These are phyloP conservation scores for Hura crepitans DNA, from an alignment of 441 rosid species.

Conservation along the genomic window DNA sequence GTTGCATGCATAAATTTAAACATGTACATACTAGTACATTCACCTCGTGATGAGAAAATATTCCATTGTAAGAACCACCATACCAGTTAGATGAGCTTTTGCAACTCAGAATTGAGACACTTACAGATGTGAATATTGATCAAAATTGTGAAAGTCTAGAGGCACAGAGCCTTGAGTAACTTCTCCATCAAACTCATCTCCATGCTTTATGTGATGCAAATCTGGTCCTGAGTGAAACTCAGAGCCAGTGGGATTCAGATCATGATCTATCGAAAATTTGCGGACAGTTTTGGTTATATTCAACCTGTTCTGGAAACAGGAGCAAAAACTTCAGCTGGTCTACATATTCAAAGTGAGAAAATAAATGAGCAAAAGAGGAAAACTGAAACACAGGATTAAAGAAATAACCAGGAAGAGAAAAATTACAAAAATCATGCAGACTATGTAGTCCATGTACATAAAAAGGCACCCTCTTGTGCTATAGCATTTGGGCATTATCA, in stretches of 20 bases:
- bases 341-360: background rate
- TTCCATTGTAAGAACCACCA: conserved; percentile 6
- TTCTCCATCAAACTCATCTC: conserved; percentile 71
- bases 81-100: conserved; percentile 14
- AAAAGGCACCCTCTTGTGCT: background rate
- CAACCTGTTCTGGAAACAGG: conserved; percentile 84
- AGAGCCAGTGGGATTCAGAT: conserved; percentile 69
- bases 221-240: conserved; percentile 75
- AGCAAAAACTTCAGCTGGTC: conserved; percentile 20
- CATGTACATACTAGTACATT: background rate
- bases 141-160: conserved; percentile 60
- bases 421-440: conserved; percentile 1
- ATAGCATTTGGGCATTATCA: background rate
- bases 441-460: background rate
- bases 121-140: conserved; percentile 65
- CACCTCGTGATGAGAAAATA: conserved; percentile 7
- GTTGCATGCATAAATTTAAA: background rate
- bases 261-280: conserved; percentile 81
- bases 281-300: conserved; percentile 93
- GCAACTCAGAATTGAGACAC: conserved; percentile 34
- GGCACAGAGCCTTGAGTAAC: conserved; percentile 57
- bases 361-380: background rate
- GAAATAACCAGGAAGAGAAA: background rate
- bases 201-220: conserved; percentile 67
- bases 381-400: background rate